Evolutionary conservation across 1,284 basidiomycete genomes (phyloP), one percentile per base, ranked within the genome.

Genomic region (Sphaerobolus stellatus): DNA sequence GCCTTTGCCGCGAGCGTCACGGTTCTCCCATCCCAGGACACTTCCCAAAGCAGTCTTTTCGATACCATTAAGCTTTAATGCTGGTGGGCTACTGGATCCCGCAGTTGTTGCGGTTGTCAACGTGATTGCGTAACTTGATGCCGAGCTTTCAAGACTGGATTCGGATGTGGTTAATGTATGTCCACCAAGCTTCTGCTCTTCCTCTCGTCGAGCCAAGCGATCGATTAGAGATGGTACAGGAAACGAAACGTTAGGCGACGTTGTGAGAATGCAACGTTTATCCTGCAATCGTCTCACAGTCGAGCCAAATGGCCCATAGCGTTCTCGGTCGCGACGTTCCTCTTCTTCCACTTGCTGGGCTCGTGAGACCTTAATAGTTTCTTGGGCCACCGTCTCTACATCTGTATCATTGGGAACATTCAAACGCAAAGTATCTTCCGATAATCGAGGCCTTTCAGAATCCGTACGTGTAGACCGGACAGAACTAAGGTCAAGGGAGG

Each of bases 21-120:
- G 75, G 20, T 73, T 74, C 38, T 79, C 77, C 83, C 84, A 86
- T 1, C 84, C 83, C 2, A 83, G 68, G 5, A 86, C 59, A 59
- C 76, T 81, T 9, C 61, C 61, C 16, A 86, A 63, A 16, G 76
- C 82, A 0, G 72, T 71, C 41, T 72, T 73, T 65, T 88, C 84
- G 58, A 84, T 82, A 3, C 79, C 83, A 25, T 73, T 75, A 11
- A 83, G 63, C 25, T 69, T 65, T 4, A 75, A 65, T 30, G 63
- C 59, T 1, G 74, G 68, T 22, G 50, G 18, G 25, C 46, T 30
- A 9, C 28, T 14, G 28, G 34, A 49, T 36, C 45, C n/a, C n/a
- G n/a, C n/a, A n/a, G 38, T 25, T 41, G 38, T 25, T n/a, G 51
- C n/a, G 8, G 30, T 34, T 33, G 52, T 16, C 22, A 50, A n/a